A percentile compares a stretch with the other conserved stretches of the same genome.
Conservation (phyloP, 2,329 filamentous ascomycete species). For the Fusarium nurragi region DNA sequence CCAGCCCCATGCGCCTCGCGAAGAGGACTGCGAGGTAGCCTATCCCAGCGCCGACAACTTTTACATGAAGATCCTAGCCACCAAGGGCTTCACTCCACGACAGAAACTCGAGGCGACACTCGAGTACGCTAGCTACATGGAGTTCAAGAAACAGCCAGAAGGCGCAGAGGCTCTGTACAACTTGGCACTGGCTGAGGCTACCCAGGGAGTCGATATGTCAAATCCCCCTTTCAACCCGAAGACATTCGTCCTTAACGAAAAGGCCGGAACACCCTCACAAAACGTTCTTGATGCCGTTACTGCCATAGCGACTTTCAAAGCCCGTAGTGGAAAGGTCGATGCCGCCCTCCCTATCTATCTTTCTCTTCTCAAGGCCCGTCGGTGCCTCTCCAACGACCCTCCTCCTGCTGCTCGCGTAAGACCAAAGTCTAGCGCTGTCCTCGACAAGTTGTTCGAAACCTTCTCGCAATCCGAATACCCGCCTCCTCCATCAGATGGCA, state of each 20-base stretch:
- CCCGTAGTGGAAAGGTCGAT: slow-evolving; percentile 71
- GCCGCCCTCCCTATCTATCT: slow-evolving; percentile 84
- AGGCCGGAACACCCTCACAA: slow-evolving; percentile 66
- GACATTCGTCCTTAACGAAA: slow-evolving; percentile 72
- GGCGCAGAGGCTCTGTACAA: slow-evolving; percentile 77
- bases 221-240: slow-evolving; percentile 63
- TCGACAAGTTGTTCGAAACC: slow-evolving; percentile 37
- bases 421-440: slow-evolving; percentile 24
- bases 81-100: slow-evolving; percentile 78
- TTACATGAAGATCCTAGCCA: slow-evolving; percentile 85
- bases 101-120: slow-evolving; percentile 85
- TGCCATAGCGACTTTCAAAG: slow-evolving; percentile 80
- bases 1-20: slow-evolving; percentile 69
- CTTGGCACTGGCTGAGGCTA: slow-evolving; percentile 80
- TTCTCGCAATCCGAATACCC: slow-evolving; percentile 71
- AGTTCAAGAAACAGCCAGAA: slow-evolving; percentile 74
- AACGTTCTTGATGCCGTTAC: slow-evolving; percentile 83
- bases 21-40: slow-evolving; percentile 77
- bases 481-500: slow-evolving; percentile 73
- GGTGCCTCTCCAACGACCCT: slow-evolving; percentile 60
- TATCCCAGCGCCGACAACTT: slow-evolving; percentile 77
- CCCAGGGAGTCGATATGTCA: slow-evolving; percentile 59
- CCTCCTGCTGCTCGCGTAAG: slow-evolving; percentile 32
- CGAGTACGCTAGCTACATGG: slow-evolving; percentile 85
- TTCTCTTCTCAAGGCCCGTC: slow-evolving; percentile 82